Evolutionary conservation across 306 rosid genomes (phyloP).

Genomic region (Casuarina equisetifolia): DNA sequence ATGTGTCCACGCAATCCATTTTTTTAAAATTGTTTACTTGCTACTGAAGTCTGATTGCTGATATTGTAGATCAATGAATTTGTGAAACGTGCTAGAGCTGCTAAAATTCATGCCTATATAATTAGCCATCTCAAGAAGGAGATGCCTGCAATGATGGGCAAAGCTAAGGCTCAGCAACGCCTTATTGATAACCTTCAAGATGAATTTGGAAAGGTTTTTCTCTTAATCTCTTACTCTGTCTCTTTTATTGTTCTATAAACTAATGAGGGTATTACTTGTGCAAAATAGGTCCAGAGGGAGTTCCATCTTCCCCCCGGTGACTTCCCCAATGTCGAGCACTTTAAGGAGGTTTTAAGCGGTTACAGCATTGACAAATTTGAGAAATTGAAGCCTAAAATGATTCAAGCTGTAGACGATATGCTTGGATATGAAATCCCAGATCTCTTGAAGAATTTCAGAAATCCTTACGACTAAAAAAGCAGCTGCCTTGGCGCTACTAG

Average conservation of each 20-base stretch:
- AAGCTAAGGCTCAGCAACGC: constrained; percentile 78
- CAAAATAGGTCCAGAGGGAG: constrained; percentile 75
- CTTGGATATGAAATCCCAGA: constrained; percentile 87
- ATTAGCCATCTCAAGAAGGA: constrained; percentile 80
- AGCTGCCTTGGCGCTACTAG: neutral
- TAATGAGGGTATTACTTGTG: neutral
- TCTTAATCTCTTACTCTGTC: neutral
- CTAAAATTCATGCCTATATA: constrained; percentile 83
- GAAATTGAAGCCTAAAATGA: constrained; percentile 74
- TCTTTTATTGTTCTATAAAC: neutral
- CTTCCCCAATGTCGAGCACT: constrained; percentile 82
- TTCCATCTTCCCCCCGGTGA: constrained; percentile 87
- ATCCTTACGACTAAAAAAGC: constrained; percentile 66
- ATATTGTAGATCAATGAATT: constrained; percentile 80
- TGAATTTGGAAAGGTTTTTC: constrained; percentile 76
- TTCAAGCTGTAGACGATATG: constrained; percentile 89
- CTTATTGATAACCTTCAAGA: constrained; percentile 64
- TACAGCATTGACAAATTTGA: constrained; percentile 82
- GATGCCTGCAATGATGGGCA: constrained; percentile 92
- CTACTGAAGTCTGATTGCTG: neutral
- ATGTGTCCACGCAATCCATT: constrained; percentile 1
- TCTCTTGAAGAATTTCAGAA: constrained; percentile 72
- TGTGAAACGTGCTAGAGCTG: constrained; percentile 92
- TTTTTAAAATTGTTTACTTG: neutral
- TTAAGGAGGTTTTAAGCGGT: constrained; percentile 61